A percentile compares a stretch with the other conserved stretches of the same genome.
These are phyloP conservation scores for Macrolepiota fuliginosa DNA, from an alignment of 768 basidiomycete species.

Conservation along the genomic window DNA sequence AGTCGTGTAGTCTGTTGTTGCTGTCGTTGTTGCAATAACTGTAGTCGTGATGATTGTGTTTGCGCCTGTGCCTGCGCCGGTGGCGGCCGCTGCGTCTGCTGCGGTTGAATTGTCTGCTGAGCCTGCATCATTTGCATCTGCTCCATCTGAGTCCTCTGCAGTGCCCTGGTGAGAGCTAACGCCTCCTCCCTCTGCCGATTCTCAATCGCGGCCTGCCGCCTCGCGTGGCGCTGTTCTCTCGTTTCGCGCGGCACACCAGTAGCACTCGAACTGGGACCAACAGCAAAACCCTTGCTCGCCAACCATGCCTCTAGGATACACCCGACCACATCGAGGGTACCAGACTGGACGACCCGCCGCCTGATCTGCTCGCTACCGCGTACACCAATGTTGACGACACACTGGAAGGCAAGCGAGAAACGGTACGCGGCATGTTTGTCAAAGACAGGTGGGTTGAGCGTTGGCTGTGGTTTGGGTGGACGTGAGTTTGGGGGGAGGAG, in stretches of 20 bases:
- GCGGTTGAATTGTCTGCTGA: background rate
- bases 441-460: slow-evolving; percentile 64
- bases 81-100: background rate
- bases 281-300: slow-evolving; percentile 81
- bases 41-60: slow-evolving; percentile 6
- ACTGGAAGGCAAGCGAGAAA: slow-evolving; percentile 93
- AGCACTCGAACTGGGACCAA: slow-evolving; percentile 76
- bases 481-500: slow-evolving; percentile 64
- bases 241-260: slow-evolving; percentile 74
- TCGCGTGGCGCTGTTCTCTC: slow-evolving; percentile 66
- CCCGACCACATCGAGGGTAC: slow-evolving; percentile 90
- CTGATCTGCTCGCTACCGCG: slow-evolving; percentile 91
- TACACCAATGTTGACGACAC: slow-evolving; percentile 96
- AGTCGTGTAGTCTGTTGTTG: background rate
- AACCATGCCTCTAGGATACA: slow-evolving; percentile 94
- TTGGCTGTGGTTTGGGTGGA: slow-evolving; percentile 53
- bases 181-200: slow-evolving; percentile 62
- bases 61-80: background rate
- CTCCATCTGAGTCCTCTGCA: slow-evolving; percentile 44
- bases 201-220: slow-evolving; percentile 54
- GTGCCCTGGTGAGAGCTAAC: slow-evolving; percentile 51
- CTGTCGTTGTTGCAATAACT: background rate
- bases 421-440: slow-evolving; percentile 87
- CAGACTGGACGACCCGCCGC: slow-evolving; percentile 90
- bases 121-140: slow-evolving; percentile 22